Percentiles rank a stretch among this genome's conserved stretches.
These are phyloP conservation scores for Corynascus novoguineensis DNA, from an alignment of 495 filamentous ascomycete species.

Conservation along the genomic window DNA sequence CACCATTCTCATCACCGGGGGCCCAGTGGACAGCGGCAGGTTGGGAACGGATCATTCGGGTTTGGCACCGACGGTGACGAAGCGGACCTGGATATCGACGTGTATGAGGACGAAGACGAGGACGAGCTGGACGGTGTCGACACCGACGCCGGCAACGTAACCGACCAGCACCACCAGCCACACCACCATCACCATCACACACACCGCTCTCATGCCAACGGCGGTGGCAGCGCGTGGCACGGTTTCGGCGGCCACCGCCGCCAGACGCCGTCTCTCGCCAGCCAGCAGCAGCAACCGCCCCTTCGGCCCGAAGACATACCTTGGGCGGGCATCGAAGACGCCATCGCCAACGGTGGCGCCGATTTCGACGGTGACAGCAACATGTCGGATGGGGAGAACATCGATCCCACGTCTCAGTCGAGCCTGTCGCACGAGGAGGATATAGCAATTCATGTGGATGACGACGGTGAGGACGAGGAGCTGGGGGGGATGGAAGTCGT, in stretches of 20 bases:
- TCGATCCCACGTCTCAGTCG: constrained; percentile 26
- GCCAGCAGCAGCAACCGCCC: not conserved
- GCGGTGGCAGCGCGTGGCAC: constrained; percentile 6
- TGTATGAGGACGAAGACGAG: constrained; percentile 13
- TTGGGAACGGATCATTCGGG: constrained; percentile 1
- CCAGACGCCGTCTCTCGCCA: too few species aligned
- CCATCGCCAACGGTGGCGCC: not conserved
- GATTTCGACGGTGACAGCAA: constrained; percentile 6
- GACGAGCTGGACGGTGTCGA: constrained; percentile 33
- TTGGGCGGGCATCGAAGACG: constrained; percentile 42
- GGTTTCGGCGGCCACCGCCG: constrained; percentile 5
- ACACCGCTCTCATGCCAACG: not conserved
- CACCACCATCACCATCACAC: not conserved
- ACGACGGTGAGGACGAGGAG: not conserved
- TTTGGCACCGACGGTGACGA: constrained; percentile 22
- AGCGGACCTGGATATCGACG: constrained; percentile 4
- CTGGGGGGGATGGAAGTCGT: not conserved
- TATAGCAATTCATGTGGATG: constrained; percentile 22
- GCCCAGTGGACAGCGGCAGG: not conserved
- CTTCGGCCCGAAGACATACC: constrained; percentile 37
- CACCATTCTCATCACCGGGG: not conserved
- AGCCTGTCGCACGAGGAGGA: not conserved
- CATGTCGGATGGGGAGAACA: constrained; percentile 39
- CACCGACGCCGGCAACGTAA: constrained; percentile 25
- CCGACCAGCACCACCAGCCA: not conserved